Evolutionary conservation across 2,329 filamentous ascomycete genomes (phyloP).

Genomic region (Lecanosticta acicola): DNA sequence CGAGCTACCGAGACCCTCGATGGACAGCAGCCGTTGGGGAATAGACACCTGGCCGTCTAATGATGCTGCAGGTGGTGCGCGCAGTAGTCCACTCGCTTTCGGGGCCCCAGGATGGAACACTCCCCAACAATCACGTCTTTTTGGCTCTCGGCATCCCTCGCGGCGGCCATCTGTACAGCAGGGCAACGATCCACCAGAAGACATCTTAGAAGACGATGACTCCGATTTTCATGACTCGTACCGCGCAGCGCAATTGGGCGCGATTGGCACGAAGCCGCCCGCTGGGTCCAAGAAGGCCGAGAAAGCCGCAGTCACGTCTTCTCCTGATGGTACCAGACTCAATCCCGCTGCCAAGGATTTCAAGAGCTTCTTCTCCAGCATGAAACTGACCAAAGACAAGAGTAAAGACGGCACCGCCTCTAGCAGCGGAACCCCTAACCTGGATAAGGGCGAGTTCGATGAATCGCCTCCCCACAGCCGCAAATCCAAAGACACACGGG

Average conservation of each 20-base stretch:
- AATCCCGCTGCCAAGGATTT: conserved; percentile 90
- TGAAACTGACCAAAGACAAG: conserved; percentile 35
- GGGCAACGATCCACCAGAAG: conserved; percentile 58
- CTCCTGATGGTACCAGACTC: conserved; percentile 52
- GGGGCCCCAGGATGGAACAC: conserved; percentile 34
- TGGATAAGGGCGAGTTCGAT: conserved; percentile 27
- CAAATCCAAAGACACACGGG: conserved; percentile 40
- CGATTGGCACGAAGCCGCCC: conserved; percentile 67
- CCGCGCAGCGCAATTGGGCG: conserved; percentile 52
- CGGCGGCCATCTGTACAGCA: conserved; percentile 74
- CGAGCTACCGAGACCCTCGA: conserved; percentile 70
- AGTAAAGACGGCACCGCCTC: conserved; percentile 25
- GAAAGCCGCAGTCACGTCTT: conserved; percentile 7
- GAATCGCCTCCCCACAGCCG: conserved; percentile 35
- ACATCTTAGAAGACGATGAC: conserved; percentile 49
- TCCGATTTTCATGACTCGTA: conserved; percentile 36
- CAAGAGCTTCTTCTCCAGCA: conserved; percentile 58
- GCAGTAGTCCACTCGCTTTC: conserved; percentile 36
- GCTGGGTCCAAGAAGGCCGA: conserved; percentile 19
- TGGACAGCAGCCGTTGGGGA: conserved; percentile 58
- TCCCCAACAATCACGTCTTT: conserved; percentile 36
- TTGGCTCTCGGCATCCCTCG: conserved; percentile 64
- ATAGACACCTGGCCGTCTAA: conserved; percentile 28
- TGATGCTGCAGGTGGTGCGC: conserved; percentile 29
- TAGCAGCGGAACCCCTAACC: conserved; percentile 15